Evolutionary conservation across 1,139 yeast species (phyloP), one percentile per base, ranked within the genome.

Genomic region (Pichia sp.): DNA sequence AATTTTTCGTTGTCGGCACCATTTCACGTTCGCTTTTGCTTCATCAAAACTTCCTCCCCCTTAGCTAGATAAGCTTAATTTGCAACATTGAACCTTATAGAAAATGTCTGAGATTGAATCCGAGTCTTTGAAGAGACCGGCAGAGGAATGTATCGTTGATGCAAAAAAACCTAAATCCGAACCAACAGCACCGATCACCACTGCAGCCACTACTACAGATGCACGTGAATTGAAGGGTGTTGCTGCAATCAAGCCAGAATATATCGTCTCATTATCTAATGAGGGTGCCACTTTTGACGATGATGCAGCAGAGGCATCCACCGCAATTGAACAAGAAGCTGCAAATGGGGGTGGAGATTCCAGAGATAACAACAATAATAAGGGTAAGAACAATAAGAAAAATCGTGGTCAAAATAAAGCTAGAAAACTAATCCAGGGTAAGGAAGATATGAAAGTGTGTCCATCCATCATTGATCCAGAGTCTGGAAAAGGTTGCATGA

Each of bases 341-440:
- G 30, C 22, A 3, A 19, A 69, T 20, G 16, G 13, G n/a, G 32
- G 17, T 22, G 23, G 18, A 16, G 34, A 42, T 39, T 57, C 48
- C 26, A 51, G 53, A 24, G 59, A 63, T 27, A 66, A 66, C 47
- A 32, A 24, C n/a, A 37, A 29, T 11, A 30, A 18, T 11, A 35
- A 34, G 8, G 29, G 26, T 16, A 38, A 34, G 25, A 32, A 30
- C 7, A 56, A 56, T 25, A 71, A 69, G 41, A 73, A 57, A 71
- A 72, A 60, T 58, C 44, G 46, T 22, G 98, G 98, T 1, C 97
- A 91, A 62, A 91, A 91, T 60, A 88, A 91, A 59, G 76, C 77
- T 47, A 69, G 98, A 50, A 91, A 84, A 47, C 67, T 87, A 49
- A 72, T 70, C 40, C 96, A 86, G 58, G 41, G 41, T 6, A 74